Base-by-base conservation (phyloP, 106 monocot species). In the Allium cepa region DNA sequence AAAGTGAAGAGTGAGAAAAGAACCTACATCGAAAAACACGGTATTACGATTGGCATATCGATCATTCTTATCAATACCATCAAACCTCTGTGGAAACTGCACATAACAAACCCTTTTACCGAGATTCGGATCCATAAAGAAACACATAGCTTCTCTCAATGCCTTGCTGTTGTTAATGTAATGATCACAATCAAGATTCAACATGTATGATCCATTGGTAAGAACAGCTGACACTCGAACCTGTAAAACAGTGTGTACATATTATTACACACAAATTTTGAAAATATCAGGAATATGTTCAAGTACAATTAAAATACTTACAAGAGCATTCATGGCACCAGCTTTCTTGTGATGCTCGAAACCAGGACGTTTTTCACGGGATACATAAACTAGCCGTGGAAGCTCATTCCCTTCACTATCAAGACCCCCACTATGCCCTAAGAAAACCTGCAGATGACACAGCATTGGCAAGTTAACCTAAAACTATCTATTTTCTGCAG, bases 161-260 rank as follows among this genome's bases (percentile, higher is more conserved):
- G 91, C 91, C 73, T 92, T 92, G 72, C 91, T 92, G 78, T 92
- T 92, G 66, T 92, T 92, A 69, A 92, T 92, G 72, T 92, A 92
- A 70, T 92, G 91, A 78, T 92, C 91, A 80, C 91, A 92, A 62
- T 92, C 91, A 65, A 92, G 87, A 84, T 92, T 92, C 63, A 92
- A 78, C 71, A 92, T 26, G 62, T 78, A 92, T 27, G 84, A 77
- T 28, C 84, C 84, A 78, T 92, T 92, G 11, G 91, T 87, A 53
- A 92, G 76, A 45, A 92, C 87, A 50, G 91, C 91, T 45, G 91
- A 92, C 13, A 92, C 87, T 51, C 87, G 78, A 17, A 91, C 82
- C 91, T 91, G 71, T 27, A 62, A 45, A 18, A 26, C 26, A 16
- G 36, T 69, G 13, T 16, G 17, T 8, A 56, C n/a, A 68, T 36